Conservation (phyloP, 805 yeast species). For the Teunomyces gatunensis region DNA sequence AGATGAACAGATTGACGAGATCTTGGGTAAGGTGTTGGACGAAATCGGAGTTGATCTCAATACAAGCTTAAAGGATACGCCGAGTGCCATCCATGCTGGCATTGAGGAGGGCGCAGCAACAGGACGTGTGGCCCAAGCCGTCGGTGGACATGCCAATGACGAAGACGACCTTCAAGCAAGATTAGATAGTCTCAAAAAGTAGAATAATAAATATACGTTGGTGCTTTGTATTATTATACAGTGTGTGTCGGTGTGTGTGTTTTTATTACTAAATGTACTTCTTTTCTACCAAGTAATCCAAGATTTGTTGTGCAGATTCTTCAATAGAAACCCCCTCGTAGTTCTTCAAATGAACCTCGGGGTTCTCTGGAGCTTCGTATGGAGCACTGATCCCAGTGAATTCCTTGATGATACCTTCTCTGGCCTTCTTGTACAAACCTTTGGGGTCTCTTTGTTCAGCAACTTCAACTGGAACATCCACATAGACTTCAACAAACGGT, state of each 20-base stretch:
- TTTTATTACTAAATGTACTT: conserved; percentile 28
- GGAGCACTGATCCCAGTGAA: conserved; percentile 97
- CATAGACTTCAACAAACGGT: conserved; percentile 87
- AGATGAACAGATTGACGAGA: conserved; percentile 87
- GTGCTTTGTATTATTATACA: not conserved
- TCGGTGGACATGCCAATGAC: conserved; percentile 33
- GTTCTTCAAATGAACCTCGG: conserved; percentile 81
- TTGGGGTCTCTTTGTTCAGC: conserved; percentile 98
- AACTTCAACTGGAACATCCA: conserved; percentile 89
- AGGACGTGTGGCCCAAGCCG: conserved; percentile 51
- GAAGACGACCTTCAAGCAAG: conserved; percentile 91
- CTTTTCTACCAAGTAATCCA: conserved; percentile 60
- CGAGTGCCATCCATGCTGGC: conserved; percentile 31
- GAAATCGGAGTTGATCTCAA: conserved; percentile 91
- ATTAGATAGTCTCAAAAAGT: conserved; percentile 71
- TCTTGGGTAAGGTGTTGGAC: conserved; percentile 86
- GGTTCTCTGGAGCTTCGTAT: conserved; percentile 83
- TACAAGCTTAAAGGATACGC: conserved; percentile 46
- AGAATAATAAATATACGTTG: not conserved
- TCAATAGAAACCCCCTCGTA: conserved; percentile 65
- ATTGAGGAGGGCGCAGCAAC: conserved; percentile 34
- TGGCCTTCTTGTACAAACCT: conserved; percentile 94
- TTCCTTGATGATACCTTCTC: conserved; percentile 90
- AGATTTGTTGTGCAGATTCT: conserved; percentile 73
- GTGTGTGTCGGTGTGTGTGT: too few relatives aligned